Evolutionary conservation across 2,329 filamentous ascomycete genomes (phyloP).

Genomic region (Microcyclospora tardicrescens): DNA sequence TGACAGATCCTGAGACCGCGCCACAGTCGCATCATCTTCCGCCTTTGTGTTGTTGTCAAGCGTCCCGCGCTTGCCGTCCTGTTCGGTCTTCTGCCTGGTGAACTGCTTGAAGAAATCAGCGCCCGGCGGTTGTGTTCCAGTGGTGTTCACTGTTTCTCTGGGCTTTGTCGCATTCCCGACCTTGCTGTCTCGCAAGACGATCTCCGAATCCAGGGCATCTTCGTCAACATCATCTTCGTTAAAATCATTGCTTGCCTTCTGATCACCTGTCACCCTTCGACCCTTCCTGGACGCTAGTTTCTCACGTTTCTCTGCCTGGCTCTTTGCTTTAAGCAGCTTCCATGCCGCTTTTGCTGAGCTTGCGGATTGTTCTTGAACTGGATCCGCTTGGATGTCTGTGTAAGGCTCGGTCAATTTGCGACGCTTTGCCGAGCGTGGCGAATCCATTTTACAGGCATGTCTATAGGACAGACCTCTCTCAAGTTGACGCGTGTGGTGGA

Average conservation of each 20-base stretch:
- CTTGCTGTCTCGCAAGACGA: no score
- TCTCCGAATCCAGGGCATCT: neutral
- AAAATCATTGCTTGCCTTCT: slow-evolving; percentile 1
- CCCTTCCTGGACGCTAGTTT: slow-evolving; percentile 1
- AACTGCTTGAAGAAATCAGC: no score
- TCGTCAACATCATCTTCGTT: neutral
- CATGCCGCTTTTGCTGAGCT: neutral
- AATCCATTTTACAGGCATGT: neutral
- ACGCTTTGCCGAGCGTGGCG: neutral
- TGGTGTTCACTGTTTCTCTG: neutral
- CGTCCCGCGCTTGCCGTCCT: no score
- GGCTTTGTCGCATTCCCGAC: neutral
- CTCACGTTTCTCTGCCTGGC: neutral
- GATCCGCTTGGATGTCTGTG: neutral
- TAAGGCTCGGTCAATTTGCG: neutral
- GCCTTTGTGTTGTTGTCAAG: no score
- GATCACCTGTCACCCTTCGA: slow-evolving; percentile 2
- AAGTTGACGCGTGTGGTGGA: no score
- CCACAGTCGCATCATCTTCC: no score
- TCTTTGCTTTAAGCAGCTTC: neutral
- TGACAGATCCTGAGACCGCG: no score
- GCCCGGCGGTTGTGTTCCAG: neutral
- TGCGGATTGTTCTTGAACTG: neutral
- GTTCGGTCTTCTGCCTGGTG: no score
- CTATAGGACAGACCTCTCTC: no score